phyloP scores from a whole-genome alignment of 129 eudicot species.

The Tagetes patula region DNA sequence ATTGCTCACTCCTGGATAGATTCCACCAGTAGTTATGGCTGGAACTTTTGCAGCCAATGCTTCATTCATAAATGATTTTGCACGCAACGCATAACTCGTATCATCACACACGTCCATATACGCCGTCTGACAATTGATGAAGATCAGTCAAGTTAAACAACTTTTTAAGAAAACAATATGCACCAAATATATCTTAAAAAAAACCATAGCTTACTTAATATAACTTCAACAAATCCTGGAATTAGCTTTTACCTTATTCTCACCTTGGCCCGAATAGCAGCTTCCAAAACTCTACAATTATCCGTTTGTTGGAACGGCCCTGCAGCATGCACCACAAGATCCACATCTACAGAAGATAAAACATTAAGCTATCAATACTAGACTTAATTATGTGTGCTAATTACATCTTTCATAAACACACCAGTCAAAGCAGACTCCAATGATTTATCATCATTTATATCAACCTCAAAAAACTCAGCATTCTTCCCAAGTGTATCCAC shows the following conservation, averaged over 20 bases:
- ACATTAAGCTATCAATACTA: background rate
- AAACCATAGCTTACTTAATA: background rate
- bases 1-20: constrained; percentile 99
- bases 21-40: constrained; percentile 94
- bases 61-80: constrained; percentile 63
- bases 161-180: background rate
- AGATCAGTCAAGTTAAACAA: constrained; percentile 18
- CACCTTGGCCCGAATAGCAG: constrained; percentile 98
- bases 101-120: constrained; percentile 96
- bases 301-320: constrained; percentile 96
- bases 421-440: constrained; percentile 63
- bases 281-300: constrained; percentile 82
- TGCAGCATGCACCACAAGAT: constrained; percentile 91
- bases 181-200: background rate
- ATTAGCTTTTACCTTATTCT: constrained; percentile 62
- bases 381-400: constrained; percentile 4
- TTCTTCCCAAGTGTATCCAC: constrained; percentile 63
- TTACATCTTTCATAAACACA: constrained; percentile 25
- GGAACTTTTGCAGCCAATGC: constrained; percentile 84
- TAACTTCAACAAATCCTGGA: constrained; percentile 4
- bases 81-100: constrained; percentile 71
- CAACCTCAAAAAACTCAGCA: constrained; percentile 63
- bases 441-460: constrained; percentile 55
- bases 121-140: constrained; percentile 60
- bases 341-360: constrained; percentile 60